Evolutionary conservation across 2,329 filamentous ascomycete genomes (phyloP).

Genomic region (Chaetomium strumarium): DNA sequence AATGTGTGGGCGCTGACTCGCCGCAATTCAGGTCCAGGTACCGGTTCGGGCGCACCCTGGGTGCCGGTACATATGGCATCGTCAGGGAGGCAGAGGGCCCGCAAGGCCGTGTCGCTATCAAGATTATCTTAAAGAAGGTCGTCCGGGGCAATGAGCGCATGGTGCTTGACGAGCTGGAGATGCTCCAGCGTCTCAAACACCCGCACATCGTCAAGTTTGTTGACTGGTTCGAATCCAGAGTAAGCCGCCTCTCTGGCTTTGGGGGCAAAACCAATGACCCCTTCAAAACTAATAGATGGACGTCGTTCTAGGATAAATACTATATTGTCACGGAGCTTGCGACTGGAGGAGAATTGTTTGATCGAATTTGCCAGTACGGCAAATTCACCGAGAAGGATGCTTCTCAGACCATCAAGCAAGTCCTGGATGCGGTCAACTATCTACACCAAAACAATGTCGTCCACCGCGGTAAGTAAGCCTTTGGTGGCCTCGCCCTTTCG

Average conservation of each 20-base stretch:
- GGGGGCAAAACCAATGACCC: not conserved
- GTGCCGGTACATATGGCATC: conserved; percentile 96
- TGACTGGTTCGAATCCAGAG: conserved; percentile 98
- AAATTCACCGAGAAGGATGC: conserved; percentile 99
- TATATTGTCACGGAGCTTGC: conserved; percentile 98
- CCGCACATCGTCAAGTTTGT: conserved; percentile 95
- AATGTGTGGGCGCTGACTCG: conserved; percentile 13
- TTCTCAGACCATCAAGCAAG: conserved; percentile 89
- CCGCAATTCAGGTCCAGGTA: conserved; percentile 64
- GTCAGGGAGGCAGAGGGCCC: conserved; percentile 89
- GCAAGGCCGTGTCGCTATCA: conserved; percentile 83
- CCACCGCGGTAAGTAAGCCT: conserved; percentile 66
- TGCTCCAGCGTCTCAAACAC: conserved; percentile 86
- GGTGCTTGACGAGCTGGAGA: conserved; percentile 94
- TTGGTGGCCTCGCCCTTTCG: too few relatives aligned
- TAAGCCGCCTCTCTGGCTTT: conserved; percentile 40
- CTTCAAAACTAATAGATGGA: not conserved
- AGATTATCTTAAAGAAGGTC: conserved; percentile 99
- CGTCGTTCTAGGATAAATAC: conserved; percentile 78
- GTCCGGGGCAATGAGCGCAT: conserved; percentile 97
- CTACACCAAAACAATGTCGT: conserved; percentile 93
- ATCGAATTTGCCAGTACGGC: conserved; percentile 95
- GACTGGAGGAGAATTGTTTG: conserved; percentile 92
- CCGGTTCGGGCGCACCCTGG: conserved; percentile 85
- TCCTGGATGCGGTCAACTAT: conserved; percentile 89